Percentiles rank a stretch among this genome's conserved stretches.
phyloP scores from a whole-genome alignment of 2,329 filamentous ascomycete genomes.

The Hymenoscyphus fructigenus region DNA sequence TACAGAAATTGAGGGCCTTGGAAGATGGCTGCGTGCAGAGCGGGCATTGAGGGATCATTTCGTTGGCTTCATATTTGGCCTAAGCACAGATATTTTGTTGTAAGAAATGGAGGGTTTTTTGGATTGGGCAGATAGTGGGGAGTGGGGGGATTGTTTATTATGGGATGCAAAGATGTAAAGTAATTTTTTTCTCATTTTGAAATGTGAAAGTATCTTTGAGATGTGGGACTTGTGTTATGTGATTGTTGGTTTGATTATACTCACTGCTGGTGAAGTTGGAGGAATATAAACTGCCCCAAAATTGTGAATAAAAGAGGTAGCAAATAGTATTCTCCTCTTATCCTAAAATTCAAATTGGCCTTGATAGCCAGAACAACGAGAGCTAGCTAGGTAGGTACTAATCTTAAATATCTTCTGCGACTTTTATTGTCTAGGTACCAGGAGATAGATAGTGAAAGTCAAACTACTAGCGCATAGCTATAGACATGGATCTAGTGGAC shows the following conservation, averaged over 20 bases:
- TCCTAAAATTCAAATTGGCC: no score
- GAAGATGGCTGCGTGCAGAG: conserved; percentile 8
- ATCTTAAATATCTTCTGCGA: no score
- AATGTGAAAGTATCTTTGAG: neutral
- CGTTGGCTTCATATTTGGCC: neutral
- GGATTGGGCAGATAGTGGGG: neutral
- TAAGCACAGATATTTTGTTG: conserved; percentile 2
- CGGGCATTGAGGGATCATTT: conserved; percentile 3
- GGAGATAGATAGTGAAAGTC: no score
- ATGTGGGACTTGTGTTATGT: neutral
- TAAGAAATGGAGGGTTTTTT: conserved; percentile 8
- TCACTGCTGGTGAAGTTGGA: no score
- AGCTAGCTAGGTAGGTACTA: no score
- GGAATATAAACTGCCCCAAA: no score
- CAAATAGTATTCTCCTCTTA: no score
- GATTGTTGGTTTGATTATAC: neutral
- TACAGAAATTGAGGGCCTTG: conserved; percentile 4
- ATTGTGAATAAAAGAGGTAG: no score
- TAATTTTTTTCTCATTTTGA: conserved; percentile 2
- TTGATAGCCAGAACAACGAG: neutral
- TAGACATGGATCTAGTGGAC: neutral
- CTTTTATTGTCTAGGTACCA: no score
- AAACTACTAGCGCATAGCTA: no score
- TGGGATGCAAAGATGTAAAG: conserved; percentile 2
- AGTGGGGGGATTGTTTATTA: neutral